These are phyloP conservation scores for Thielaviopsis populi DNA, from an alignment of 2,329 filamentous ascomycete genomes.

Conservation along the genomic window DNA sequence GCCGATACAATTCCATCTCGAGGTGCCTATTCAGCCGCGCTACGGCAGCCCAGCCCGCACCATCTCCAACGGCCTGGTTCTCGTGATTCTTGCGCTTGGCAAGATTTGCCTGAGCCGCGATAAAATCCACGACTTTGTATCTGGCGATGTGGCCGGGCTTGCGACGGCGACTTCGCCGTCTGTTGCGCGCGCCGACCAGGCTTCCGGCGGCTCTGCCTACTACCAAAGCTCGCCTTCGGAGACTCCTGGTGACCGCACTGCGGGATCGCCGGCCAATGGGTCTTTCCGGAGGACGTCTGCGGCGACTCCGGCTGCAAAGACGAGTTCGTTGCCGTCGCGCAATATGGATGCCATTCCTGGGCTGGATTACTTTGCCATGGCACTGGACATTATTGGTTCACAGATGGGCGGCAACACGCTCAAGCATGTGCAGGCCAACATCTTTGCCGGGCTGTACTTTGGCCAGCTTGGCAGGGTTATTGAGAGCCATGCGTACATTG, in stretches of 20 bases:
- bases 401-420: constrained; percentile 66
- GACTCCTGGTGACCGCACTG: constrained; percentile 23
- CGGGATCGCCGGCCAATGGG: constrained; percentile 28
- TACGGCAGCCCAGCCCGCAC: constrained; percentile 41
- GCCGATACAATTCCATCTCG: neutral
- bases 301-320: neutral
- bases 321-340: neutral
- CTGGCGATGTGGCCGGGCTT: constrained; percentile 15
- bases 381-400: constrained; percentile 72
- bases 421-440: constrained; percentile 68
- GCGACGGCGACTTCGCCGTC: constrained; percentile 20
- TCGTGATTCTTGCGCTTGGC: constrained; percentile 72
- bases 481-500: constrained; percentile 58
- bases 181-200: constrained; percentile 29
- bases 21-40: constrained; percentile 3
- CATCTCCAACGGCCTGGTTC: constrained; percentile 64
- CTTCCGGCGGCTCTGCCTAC: constrained; percentile 35
- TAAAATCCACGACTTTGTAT: constrained; percentile 43
- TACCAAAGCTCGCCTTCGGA: constrained; percentile 39
- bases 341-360: constrained; percentile 83
- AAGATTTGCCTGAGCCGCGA: constrained; percentile 54
- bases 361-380: constrained; percentile 75
- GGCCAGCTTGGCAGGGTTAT: constrained; percentile 76
- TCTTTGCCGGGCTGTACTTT: constrained; percentile 77
- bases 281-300: constrained; percentile 7